Percentiles rank a stretch among this genome's conserved stretches.
phyloP scores from a whole-genome alignment of 2,329 filamentous ascomycete genomes.

The Xylariaceae sp. region DNA sequence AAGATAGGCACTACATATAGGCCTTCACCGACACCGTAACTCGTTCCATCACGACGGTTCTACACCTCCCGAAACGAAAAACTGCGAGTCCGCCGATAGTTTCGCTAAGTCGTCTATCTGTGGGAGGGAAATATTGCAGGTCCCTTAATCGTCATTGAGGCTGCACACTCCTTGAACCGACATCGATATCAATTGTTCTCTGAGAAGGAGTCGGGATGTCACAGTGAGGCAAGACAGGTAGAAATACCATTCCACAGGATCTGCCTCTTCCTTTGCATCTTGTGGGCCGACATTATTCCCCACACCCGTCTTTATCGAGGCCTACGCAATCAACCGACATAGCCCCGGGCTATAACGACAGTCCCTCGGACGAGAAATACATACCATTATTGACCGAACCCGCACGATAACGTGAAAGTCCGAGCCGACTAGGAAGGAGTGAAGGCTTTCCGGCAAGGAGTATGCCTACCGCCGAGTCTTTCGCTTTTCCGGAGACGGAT shows the following conservation, averaged over 20 bases:
- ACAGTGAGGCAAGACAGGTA: slow-evolving; percentile 14
- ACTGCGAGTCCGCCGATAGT: slow-evolving; percentile 10
- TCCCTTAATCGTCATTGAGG: slow-evolving; percentile 6
- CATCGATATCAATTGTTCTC: slow-evolving; percentile 14
- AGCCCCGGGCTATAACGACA: neutral
- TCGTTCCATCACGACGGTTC: neutral
- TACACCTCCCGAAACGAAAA: slow-evolving; percentile 6
- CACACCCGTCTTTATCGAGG: neutral
- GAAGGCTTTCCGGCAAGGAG: slow-evolving; percentile 9
- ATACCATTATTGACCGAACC: neutral
- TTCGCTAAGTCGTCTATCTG: slow-evolving; percentile 5
- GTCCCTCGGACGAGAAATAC: neutral
- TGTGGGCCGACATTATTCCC: neutral
- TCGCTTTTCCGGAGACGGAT: slow-evolving; percentile 23
- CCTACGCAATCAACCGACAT: neutral
- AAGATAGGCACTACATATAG: slow-evolving; percentile 14
- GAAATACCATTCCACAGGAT: slow-evolving; percentile 8
- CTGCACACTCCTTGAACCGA: neutral
- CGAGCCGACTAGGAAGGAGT: neutral
- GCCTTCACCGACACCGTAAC: slow-evolving; percentile 17
- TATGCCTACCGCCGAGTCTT: slow-evolving; percentile 24
- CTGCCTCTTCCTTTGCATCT: neutral
- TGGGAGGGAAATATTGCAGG: slow-evolving; percentile 1
- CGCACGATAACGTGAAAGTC: neutral
- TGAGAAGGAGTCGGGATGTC: slow-evolving; percentile 16